Conservation (phyloP, 1,284 basidiomycete genomes). For the Bondarzewia mesenterica region DNA sequence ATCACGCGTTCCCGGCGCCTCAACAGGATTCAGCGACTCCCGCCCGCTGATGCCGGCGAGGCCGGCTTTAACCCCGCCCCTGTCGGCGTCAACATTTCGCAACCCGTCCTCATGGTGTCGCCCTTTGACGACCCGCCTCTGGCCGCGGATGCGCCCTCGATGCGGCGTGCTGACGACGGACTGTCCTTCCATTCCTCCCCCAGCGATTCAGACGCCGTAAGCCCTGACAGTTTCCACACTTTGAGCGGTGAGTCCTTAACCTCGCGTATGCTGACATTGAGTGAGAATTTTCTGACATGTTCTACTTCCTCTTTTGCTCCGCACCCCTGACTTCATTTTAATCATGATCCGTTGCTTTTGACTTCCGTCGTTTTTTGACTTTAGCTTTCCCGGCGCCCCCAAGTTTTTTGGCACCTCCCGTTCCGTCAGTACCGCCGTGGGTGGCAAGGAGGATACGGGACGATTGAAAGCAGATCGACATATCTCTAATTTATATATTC, state of each 20-base stretch:
- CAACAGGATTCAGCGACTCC: neutral
- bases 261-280: neutral
- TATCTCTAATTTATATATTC: no score
- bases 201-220: neutral
- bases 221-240: neutral
- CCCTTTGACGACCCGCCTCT: neutral
- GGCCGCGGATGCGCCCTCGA: neutral
- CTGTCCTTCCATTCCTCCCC: neutral
- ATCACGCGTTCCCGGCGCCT: slow-evolving; percentile 1
- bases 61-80: neutral
- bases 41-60: neutral
- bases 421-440: no score
- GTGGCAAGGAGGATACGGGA: no score
- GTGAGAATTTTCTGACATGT: neutral
- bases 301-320: no score
- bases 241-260: neutral
- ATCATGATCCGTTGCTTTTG: no score
- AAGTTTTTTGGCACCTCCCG: no score
- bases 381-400: no score
- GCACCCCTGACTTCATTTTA: no score
- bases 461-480: no score
- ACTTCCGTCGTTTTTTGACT: no score
- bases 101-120: neutral
- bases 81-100: neutral
- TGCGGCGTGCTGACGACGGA: neutral